These are phyloP conservation scores for Babesia ovata DNA, from an alignment of 169 alveolate genomes.

Conservation along the genomic window DNA sequence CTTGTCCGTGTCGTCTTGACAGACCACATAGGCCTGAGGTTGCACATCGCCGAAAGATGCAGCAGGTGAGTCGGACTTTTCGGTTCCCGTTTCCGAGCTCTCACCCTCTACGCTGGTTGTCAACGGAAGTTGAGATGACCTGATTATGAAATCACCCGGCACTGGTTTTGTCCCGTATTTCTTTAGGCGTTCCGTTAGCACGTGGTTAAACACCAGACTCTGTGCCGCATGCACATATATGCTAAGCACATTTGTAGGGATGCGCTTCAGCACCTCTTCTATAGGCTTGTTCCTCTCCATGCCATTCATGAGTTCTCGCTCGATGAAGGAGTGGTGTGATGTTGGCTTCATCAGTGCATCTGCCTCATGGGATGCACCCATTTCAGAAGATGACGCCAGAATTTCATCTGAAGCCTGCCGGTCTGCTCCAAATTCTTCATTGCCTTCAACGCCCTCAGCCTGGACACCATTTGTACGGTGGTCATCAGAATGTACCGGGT, in stretches of 20 bases:
- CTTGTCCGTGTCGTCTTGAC: slow-evolving; percentile 73
- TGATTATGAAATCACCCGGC: slow-evolving; percentile 76
- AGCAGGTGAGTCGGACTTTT: background rate
- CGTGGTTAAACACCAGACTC: slow-evolving; percentile 87
- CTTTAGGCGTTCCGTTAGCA: slow-evolving; percentile 84
- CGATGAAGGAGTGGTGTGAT: slow-evolving; percentile 58
- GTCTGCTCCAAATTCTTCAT: background rate
- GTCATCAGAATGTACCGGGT: background rate
- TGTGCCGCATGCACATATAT: slow-evolving; percentile 92
- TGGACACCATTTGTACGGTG: background rate
- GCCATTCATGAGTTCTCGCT: slow-evolving; percentile 65
- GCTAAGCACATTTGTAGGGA: slow-evolving; percentile 84
- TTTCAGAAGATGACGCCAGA: background rate
- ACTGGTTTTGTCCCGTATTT: slow-evolving; percentile 83
- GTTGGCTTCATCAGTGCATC: slow-evolving; percentile 6
- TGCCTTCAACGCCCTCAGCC: background rate
- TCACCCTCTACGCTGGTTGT: slow-evolving; percentile 34
- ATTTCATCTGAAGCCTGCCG: background rate
- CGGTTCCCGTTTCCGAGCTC: background rate
- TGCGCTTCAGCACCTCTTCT: slow-evolving; percentile 78
- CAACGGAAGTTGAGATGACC: slow-evolving; percentile 17
- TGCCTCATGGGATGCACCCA: slow-evolving; percentile 5
- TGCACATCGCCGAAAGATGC: slow-evolving; percentile 24
- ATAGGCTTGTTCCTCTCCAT: slow-evolving; percentile 65
- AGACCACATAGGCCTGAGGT: slow-evolving; percentile 73